These are phyloP conservation scores for Conticribra weissflogii DNA, from an alignment of 108 stramenopile genomes.

Conservation along the genomic window DNA sequence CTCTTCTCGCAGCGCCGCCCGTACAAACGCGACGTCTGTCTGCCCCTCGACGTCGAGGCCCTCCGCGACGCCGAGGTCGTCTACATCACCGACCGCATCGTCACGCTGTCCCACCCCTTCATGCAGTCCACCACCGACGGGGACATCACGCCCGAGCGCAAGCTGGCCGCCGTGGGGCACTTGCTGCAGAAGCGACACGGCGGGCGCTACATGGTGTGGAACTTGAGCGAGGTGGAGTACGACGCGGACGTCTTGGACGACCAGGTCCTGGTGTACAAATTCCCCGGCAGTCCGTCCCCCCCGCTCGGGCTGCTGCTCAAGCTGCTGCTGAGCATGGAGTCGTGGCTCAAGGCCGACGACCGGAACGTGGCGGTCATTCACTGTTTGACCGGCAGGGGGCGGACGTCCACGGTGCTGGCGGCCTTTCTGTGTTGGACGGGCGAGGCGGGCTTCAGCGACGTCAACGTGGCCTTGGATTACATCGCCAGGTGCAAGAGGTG, in stretches of 20 bases:
- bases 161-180: slow-evolving; percentile 79
- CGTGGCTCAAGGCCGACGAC: slow-evolving; percentile 92
- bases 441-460: slow-evolving; percentile 82
- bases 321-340: slow-evolving; percentile 87
- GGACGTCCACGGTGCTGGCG: slow-evolving; percentile 88
- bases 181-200: slow-evolving; percentile 78
- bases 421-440: slow-evolving; percentile 96
- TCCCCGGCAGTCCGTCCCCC: slow-evolving; percentile 95
- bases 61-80: slow-evolving; percentile 82
- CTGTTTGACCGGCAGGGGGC: slow-evolving; percentile 95
- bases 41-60: slow-evolving; percentile 75
- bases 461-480: slow-evolving; percentile 83
- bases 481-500: slow-evolving; percentile 85
- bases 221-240: slow-evolving; percentile 94
- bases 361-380: slow-evolving; percentile 94
- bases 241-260: slow-evolving; percentile 82
- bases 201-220: slow-evolving; percentile 92
- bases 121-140: slow-evolving; percentile 60
- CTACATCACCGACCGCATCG: slow-evolving; percentile 84
- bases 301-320: slow-evolving; percentile 94
- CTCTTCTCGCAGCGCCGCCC: slow-evolving; percentile 31
- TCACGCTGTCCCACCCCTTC: slow-evolving; percentile 82
- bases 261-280: slow-evolving; percentile 90
- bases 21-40: slow-evolving; percentile 51
- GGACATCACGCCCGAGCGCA: slow-evolving; percentile 67